Evolutionary conservation across 176 grass and related monocot genomes (phyloP), one percentile per base, ranked within the genome.

Genomic region (Rhipidocladum racemiflorum): DNA sequence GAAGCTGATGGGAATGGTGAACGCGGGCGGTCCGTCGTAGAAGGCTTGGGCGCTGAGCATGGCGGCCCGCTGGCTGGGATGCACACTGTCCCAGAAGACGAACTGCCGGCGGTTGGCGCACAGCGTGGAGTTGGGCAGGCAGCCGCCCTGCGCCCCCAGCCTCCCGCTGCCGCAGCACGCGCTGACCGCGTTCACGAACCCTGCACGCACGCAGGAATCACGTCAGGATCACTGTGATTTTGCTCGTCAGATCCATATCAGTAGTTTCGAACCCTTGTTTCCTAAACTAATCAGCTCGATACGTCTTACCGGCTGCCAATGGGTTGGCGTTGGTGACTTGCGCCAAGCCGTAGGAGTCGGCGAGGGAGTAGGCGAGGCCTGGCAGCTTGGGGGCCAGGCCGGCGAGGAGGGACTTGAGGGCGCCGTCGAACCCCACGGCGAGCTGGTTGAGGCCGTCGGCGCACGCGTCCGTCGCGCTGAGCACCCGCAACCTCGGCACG

Each of bases 41-140:
- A 46, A 84, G 0, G 68, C 61, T 14, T 40, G 23, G n/a, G 75
- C 82, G 9, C 18, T 21, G 2, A 82, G 7, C 56, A 80, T 48
- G 0, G 65, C 68, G 35, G 45, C 0, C 5, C 39, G 59, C 82
- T 89, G 87, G 16, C 75, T 49, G 9, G 68, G 64, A 40, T 89
- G 87, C 16, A 89, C 61, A 0, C 67, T 14, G 77, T 89, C 87
- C 87, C 87, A 89, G 82, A 89, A 89, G 16, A 80, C 4, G 43
- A 68, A 78, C 2, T 20, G 16, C 57, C 85, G 70, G 8, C 50
- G 80, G 69, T 40, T 2, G 20, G 38, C 20, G 70, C 87, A 89
- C 2, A 72, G 21, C 34, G 36, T 10, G 11, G 76, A 65, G 48
- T 55, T 29, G 10, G 82, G 70, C 39, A 67, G 40, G 87, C 87